These are phyloP conservation scores for Heliophila coronopifolia DNA, from an alignment of 441 rosid genomes.

Conservation along the genomic window DNA sequence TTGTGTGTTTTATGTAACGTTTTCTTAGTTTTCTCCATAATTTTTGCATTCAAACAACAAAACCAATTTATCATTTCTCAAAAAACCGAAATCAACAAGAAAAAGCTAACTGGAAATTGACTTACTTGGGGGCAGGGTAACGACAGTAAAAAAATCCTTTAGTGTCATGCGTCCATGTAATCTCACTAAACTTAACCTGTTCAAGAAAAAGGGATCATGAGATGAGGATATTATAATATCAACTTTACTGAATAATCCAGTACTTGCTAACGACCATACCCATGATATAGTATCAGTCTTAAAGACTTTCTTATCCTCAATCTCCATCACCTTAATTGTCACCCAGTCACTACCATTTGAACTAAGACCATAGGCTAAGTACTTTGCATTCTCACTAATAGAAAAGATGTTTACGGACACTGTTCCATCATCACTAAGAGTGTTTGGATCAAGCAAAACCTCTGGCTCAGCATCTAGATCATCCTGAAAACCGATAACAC, in stretches of 20 bases:
- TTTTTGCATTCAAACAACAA: too few relatives aligned
- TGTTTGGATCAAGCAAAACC: slow-evolving; percentile 85
- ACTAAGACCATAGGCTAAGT: slow-evolving; percentile 78
- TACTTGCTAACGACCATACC: slow-evolving; percentile 45
- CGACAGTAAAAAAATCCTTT: slow-evolving; percentile 92
- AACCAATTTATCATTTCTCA: too few relatives aligned
- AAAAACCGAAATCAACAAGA: too few relatives aligned
- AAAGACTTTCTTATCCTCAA: slow-evolving; percentile 56
- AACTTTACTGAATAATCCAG: too few relatives aligned
- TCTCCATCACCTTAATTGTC: slow-evolving; percentile 60
- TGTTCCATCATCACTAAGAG: slow-evolving; percentile 80
- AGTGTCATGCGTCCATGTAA: slow-evolving; percentile 80
- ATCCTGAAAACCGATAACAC: slow-evolving; percentile 41
- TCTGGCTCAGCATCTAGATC: slow-evolving; percentile 60
- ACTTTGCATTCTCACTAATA: slow-evolving; percentile 71
- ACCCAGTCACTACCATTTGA: slow-evolving; percentile 95
- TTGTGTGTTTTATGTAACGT: too few relatives aligned
- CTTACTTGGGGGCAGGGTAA: slow-evolving; percentile 83
- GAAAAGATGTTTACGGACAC: slow-evolving; percentile 50
- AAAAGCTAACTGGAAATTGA: too few relatives aligned
- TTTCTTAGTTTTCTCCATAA: too few relatives aligned
- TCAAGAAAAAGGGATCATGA: slow-evolving; percentile 1
- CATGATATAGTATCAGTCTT: slow-evolving; percentile 71
- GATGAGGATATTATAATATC: too few relatives aligned
- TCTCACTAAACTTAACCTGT: slow-evolving; percentile 72